phyloP scores from a whole-genome alignment of 306 rosid genomes.

The Gillenia trifoliata region DNA sequence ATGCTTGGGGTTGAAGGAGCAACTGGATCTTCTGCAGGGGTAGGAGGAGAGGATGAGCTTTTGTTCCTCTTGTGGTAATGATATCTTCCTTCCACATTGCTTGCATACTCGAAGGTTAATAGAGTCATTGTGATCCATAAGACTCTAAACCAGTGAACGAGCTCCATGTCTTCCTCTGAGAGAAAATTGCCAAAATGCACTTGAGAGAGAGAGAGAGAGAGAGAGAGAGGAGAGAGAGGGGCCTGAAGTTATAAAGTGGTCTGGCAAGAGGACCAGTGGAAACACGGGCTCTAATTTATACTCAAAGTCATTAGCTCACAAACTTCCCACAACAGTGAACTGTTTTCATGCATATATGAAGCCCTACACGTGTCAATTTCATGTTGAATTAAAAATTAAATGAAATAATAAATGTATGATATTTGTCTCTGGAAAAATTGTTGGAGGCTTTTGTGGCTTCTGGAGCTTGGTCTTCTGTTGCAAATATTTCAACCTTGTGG shows the following conservation, averaged over 20 bases:
- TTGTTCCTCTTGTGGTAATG: slow-evolving; percentile 55
- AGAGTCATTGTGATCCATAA: slow-evolving; percentile 27
- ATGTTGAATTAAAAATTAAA: slow-evolving; percentile 19
- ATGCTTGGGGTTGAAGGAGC: slow-evolving; percentile 1
- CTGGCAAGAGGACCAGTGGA: slow-evolving; percentile 24
- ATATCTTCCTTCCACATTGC: slow-evolving; percentile 69
- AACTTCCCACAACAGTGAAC: slow-evolving; percentile 1
- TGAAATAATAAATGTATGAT: not conserved
- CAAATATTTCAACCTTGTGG: slow-evolving; percentile 12
- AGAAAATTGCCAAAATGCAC: slow-evolving; percentile 12
- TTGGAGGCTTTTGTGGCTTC: slow-evolving; percentile 28
- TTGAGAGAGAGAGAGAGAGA: slow-evolving; percentile 13
- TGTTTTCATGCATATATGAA: slow-evolving; percentile 8
- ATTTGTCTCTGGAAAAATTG: slow-evolving; percentile 15
- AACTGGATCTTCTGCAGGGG: not conserved
- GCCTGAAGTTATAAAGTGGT: slow-evolving; percentile 18
- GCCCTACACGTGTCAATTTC: slow-evolving; percentile 37
- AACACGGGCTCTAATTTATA: slow-evolving; percentile 35
- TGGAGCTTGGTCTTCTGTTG: slow-evolving; percentile 24
- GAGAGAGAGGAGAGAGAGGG: slow-evolving; percentile 8
- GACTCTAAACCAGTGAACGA: slow-evolving; percentile 10
- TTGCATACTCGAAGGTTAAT: slow-evolving; percentile 7
- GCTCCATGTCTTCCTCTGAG: slow-evolving; percentile 42
- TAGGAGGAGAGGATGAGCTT: slow-evolving; percentile 20
- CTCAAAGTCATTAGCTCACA: slow-evolving; percentile 6